Conservation (phyloP, 169 alveolate species). For the Eimeria zaria region DNA sequence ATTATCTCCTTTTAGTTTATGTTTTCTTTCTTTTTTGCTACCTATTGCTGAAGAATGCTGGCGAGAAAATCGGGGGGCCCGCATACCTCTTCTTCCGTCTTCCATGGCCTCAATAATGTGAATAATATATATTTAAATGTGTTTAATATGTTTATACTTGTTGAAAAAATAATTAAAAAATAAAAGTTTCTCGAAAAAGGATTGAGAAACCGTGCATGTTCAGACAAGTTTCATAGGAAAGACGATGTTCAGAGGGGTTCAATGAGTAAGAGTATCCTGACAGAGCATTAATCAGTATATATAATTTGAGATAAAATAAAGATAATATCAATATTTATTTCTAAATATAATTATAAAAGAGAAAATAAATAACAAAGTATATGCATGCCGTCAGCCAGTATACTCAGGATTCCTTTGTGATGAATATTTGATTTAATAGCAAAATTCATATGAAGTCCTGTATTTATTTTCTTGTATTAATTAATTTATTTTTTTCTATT, state of each 20-base stretch:
- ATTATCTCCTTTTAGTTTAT: background rate
- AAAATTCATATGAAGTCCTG: background rate
- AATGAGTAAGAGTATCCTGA: background rate
- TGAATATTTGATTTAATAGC: background rate
- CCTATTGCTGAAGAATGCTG: background rate
- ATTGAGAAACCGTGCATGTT: too few species aligned
- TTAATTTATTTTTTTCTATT: too few species aligned
- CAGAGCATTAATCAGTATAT: background rate
- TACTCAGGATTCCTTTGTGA: background rate
- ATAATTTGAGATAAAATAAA: too few species aligned
- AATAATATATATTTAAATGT: background rate
- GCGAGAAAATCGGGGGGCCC: constrained; percentile 31
- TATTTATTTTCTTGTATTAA: too few species aligned
- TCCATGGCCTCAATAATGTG: background rate
- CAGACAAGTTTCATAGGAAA: too few species aligned
- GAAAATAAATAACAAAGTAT: too few species aligned
- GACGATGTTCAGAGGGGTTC: too few species aligned
- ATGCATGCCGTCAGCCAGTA: too few species aligned
- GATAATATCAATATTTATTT: too few species aligned
- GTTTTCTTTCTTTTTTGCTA: background rate
- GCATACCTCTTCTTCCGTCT: background rate
- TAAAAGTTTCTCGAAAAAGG: background rate
- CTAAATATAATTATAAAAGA: too few species aligned
- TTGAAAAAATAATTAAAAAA: too few species aligned
- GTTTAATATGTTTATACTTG: too few species aligned